Evolutionary conservation across 768 basidiomycete genomes (phyloP), one percentile per base, ranked within the genome.

Genomic region (Tulasnella sp.): DNA sequence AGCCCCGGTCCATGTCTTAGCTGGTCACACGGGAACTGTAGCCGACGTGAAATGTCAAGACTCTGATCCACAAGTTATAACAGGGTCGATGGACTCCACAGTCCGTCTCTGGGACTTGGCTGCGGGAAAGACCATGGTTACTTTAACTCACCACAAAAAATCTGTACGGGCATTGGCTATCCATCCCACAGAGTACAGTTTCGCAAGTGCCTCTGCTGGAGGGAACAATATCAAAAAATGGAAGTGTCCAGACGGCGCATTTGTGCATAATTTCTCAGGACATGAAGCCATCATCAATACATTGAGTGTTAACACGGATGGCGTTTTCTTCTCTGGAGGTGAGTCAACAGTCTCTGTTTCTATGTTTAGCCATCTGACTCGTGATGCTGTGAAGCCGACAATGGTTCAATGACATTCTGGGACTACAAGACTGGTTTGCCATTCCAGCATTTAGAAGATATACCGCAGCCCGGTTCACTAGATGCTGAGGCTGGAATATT

Each of bases 201-300:
- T 99, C 61, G 95, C 91, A 2, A 84, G 83, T 3, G 95, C 86
- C 43, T 91, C 88, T 22, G 86, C 93, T 0, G 95, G 95, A n/a
- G 95, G 92, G 0, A 96, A 96, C 71, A 98, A 98, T 65, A 96
- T 99, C 70, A 99, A 99, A 64, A 98, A 98, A 65, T 99, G 93
- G 93, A 95, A 93, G 60, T 96, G 90, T 59, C 95, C 95, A 4
- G 89, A 96, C 57, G 95, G 95, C 40, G 65, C 78, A 2, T 98
- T 99, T 57, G 93, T 98, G 3, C 88, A 85, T 73, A 99, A 96
- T 67, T 95, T 98, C 64, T 72, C 78, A 37, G 95, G 95, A 0
- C 95, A 98, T 64, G 90, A 95, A 55, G 88, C 92, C 2, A 96
- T 98, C 66, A 88, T 99, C 72, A 99, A 99, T 65, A 91, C 90